These are phyloP conservation scores for Dioscorea alata DNA, from an alignment of 106 monocot species.

Conservation along the genomic window DNA sequence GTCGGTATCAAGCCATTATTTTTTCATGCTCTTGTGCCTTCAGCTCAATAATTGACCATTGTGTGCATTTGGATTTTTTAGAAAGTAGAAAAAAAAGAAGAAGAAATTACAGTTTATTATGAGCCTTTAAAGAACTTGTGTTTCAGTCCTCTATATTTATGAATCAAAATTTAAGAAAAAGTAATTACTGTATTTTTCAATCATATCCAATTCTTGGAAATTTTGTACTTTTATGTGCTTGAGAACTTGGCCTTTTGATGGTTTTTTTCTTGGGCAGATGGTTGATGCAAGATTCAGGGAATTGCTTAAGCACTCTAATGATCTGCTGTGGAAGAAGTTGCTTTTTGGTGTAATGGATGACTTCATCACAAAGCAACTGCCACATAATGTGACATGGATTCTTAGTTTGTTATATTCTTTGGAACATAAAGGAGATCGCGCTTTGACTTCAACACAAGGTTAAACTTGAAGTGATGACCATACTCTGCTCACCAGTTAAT, in stretches of 20 bases:
- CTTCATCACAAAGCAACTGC: constrained; percentile 93
- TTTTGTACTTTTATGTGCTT: no score
- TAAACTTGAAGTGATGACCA: not conserved
- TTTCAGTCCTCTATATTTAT: no score
- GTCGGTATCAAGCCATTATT: no score
- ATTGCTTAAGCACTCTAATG: constrained; percentile 68
- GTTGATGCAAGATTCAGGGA: constrained; percentile 77
- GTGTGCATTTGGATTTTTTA: no score
- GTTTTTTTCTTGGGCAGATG: constrained; percentile 47
- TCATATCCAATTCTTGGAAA: no score
- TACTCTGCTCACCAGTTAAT: not conserved
- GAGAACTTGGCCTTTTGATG: not conserved
- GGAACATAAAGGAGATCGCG: constrained; percentile 93
- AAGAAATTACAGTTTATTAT: no score
- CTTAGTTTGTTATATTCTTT: constrained; percentile 92
- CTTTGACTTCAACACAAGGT: constrained; percentile 87
- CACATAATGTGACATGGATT: constrained; percentile 99
- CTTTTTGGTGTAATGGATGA: constrained; percentile 92
- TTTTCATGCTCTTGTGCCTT: no score
- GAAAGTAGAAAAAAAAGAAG: no score
- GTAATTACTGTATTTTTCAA: no score
- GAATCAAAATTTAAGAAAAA: no score
- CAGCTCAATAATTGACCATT: no score
- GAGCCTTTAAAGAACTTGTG: no score
- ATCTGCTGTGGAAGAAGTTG: constrained; percentile 75